Conservation (phyloP, 148 eudicot species). For the Amaranthus palmeri region DNA sequence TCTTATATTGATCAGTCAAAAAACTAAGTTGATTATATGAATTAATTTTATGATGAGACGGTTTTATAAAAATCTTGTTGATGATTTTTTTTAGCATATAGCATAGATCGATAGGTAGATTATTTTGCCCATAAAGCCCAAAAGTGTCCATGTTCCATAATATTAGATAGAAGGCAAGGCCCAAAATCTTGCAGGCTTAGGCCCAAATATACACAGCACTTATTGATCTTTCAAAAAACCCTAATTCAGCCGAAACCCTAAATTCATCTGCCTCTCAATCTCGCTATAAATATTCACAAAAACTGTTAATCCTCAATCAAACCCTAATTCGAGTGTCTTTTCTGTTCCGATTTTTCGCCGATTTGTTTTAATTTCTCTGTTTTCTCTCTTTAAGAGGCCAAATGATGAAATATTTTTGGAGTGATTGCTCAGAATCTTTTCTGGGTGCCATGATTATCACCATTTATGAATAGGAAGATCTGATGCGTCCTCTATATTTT, state of each 20-base stretch:
- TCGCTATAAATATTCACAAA: neutral
- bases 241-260: neutral
- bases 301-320: neutral
- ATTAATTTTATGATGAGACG: too few relatives aligned
- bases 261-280: neutral
- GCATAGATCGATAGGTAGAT: too few relatives aligned
- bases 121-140: too few relatives aligned
- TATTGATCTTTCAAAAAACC: neutral
- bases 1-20: too few relatives aligned
- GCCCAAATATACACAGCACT: too few relatives aligned
- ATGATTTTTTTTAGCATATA: too few relatives aligned
- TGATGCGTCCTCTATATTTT: conserved; percentile 31
- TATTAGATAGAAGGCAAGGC: too few relatives aligned
- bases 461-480: conserved; percentile 46
- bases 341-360: neutral
- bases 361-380: neutral
- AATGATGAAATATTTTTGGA: conserved; percentile 26
- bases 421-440: conserved; percentile 29
- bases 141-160: too few relatives aligned
- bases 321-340: neutral
- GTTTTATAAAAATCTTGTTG: too few relatives aligned
- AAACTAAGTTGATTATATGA: too few relatives aligned
- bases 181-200: too few relatives aligned
- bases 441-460: conserved; percentile 21
- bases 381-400: conserved; percentile 5